A percentile compares a stretch with the other conserved stretches of the same genome.
phyloP scores from a whole-genome alignment of 148 eudicot genomes.

The Talinum fruticosum region DNA sequence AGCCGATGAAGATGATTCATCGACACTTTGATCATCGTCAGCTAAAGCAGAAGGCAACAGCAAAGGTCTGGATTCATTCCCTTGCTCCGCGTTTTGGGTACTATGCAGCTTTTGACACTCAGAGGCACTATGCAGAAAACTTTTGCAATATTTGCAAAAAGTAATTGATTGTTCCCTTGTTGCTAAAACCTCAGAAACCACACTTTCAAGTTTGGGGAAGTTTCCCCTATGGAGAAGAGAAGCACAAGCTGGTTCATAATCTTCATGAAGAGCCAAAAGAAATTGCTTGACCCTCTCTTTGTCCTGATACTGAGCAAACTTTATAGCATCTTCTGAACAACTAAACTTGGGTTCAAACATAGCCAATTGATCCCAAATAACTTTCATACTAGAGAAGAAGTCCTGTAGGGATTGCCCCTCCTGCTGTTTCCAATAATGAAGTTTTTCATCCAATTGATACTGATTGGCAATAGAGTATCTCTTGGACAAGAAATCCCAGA shows the following conservation, averaged over 20 bases:
- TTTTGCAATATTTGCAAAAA: no score
- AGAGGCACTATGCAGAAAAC: no score
- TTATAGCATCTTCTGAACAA: background rate
- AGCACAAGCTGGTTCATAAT: slow-evolving; percentile 1
- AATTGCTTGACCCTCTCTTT: background rate
- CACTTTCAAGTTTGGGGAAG: slow-evolving; percentile 12
- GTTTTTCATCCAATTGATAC: slow-evolving; percentile 4
- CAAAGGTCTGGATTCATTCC: no score
- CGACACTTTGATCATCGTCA: no score
- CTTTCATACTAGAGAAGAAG: background rate
- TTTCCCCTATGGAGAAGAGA: background rate
- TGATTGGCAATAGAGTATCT: slow-evolving; percentile 18
- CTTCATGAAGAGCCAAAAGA: slow-evolving; percentile 3
- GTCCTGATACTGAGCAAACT: background rate
- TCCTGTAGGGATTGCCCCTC: slow-evolving; percentile 5
- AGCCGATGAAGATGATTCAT: no score
- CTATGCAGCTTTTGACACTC: no score
- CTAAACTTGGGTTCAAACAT: background rate
- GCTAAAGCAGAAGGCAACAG: no score
- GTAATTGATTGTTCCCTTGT: no score
- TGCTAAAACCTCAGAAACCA: no score
- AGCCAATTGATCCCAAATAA: slow-evolving; percentile 15
- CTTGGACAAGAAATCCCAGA: slow-evolving; percentile 6
- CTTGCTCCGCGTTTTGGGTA: no score
- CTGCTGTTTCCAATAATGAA: background rate